These are phyloP conservation scores for Tolypocladium paradoxum DNA, from an alignment of 2,329 filamentous ascomycete species.

Conservation along the genomic window DNA sequence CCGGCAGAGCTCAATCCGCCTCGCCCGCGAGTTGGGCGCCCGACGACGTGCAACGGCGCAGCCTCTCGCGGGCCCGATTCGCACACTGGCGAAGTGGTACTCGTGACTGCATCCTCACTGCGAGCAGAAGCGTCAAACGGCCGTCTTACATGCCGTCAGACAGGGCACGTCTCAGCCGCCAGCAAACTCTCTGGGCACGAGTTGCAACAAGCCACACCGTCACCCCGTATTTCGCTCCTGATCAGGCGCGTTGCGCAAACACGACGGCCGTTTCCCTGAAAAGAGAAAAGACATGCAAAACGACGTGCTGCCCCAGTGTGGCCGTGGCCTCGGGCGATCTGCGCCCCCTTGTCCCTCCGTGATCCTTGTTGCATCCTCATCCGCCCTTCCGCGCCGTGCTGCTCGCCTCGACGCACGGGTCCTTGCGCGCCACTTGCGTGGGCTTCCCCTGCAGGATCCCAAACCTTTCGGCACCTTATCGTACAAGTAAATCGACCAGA, in stretches of 20 bases:
- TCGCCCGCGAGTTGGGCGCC: neutral
- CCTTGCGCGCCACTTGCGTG: neutral
- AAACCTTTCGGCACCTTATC: neutral
- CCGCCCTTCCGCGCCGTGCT: neutral
- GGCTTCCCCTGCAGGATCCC: neutral
- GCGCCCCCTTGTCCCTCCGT: neutral
- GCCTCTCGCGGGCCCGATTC: neutral
- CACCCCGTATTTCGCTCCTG: too few species aligned
- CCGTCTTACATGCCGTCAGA: neutral
- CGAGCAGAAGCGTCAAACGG: neutral
- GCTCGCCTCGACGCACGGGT: neutral
- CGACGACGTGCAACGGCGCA: neutral
- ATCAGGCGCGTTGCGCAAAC: too few species aligned
- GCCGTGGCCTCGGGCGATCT: neutral
- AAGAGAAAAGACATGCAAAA: neutral
- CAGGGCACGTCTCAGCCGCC: neutral
- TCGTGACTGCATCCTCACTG: neutral
- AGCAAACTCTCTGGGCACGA: neutral
- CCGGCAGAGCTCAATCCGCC: neutral
- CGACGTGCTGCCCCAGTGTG: neutral
- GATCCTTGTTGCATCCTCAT: neutral
- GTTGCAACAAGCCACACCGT: slow-evolving; percentile 2
- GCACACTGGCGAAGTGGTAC: neutral
- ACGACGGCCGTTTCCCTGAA: neutral
- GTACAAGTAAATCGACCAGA: too few species aligned